Evolutionary conservation across 495 filamentous ascomycete species (phyloP).

Genomic region (Aspergillus affinis): DNA sequence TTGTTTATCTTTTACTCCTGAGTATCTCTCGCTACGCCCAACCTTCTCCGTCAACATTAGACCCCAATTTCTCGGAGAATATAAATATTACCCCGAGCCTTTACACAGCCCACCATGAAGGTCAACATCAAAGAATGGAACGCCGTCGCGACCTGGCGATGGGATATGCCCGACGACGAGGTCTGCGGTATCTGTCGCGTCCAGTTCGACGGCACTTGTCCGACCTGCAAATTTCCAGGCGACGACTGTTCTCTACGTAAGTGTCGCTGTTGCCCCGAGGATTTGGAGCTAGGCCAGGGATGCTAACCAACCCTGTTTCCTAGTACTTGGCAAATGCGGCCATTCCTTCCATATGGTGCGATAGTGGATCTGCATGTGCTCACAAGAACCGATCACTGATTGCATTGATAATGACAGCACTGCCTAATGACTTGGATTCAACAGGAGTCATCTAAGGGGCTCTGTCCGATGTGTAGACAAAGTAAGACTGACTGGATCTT

Average conservation of each 20-base stretch:
- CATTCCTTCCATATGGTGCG: constrained; percentile 96
- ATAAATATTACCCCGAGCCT: constrained; percentile 5
- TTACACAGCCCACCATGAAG: constrained; percentile 60
- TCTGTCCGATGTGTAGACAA: constrained; percentile 98
- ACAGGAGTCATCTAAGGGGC: constrained; percentile 86
- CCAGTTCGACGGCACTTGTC: constrained; percentile 96
- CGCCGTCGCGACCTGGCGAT: constrained; percentile 92
- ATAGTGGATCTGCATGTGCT: constrained; percentile 15
- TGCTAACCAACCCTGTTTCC: not conserved
- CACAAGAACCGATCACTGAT: constrained; percentile 10
- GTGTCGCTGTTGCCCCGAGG: constrained; percentile 26
- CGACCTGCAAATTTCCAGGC: constrained; percentile 95
- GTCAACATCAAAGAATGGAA: constrained; percentile 91
- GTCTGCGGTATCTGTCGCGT: constrained; percentile 98
- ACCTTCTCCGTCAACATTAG: constrained; percentile 3
- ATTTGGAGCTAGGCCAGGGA: not conserved
- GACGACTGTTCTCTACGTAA: constrained; percentile 90
- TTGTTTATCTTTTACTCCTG: constrained; percentile 16
- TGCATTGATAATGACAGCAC: constrained; percentile 56
- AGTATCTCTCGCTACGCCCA: not conserved
- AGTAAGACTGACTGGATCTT: constrained; percentile 53
- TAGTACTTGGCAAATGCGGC: constrained; percentile 92
- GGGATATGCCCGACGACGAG: constrained; percentile 97
- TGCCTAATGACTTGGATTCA: constrained; percentile 96
- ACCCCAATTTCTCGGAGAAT: not conserved